Percentiles rank a stretch among this genome's conserved stretches.
phyloP scores from a whole-genome alignment of 106 monocot genomes.

The Dendrobium officinale region DNA sequence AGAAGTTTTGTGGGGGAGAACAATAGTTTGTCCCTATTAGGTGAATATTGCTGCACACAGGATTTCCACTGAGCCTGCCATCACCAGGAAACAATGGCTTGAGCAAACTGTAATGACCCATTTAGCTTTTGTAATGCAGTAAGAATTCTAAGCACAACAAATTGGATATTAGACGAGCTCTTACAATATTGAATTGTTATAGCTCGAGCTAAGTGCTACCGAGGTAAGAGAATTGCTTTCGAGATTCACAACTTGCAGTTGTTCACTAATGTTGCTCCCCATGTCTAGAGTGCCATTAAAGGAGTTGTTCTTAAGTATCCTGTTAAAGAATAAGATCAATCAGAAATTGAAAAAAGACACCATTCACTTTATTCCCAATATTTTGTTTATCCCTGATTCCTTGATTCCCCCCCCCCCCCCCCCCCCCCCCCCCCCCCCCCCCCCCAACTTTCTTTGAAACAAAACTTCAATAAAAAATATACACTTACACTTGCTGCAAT shows the following conservation, averaged over 20 bases:
- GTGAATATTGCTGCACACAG: conserved; percentile 29
- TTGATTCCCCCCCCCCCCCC: no score
- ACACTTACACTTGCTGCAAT: conserved; percentile 29
- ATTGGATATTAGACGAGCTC: neutral
- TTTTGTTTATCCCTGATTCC: neutral
- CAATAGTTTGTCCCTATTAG: conserved; percentile 25
- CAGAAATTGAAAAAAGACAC: neutral
- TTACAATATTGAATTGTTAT: conserved; percentile 32
- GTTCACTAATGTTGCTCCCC: conserved; percentile 30
- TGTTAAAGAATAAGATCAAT: conserved; percentile 4
- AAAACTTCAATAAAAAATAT: neutral
- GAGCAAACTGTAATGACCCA: neutral
- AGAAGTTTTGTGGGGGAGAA: conserved; percentile 4
- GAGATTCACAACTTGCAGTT: conserved; percentile 38
- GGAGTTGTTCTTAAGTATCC: conserved; percentile 19
- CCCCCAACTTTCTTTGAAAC: neutral
- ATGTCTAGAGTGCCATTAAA: conserved; percentile 22
- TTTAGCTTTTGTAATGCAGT: neutral
- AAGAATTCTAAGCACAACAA: neutral
- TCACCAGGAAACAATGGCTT: neutral
- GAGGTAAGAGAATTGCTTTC: conserved; percentile 29
- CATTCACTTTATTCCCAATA: neutral
- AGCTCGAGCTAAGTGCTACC: conserved; percentile 18
- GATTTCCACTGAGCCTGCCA: conserved; percentile 43
- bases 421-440: no score